phyloP scores from a whole-genome alignment of 2,329 filamentous ascomycete genomes.

The Lojkania enalia region DNA sequence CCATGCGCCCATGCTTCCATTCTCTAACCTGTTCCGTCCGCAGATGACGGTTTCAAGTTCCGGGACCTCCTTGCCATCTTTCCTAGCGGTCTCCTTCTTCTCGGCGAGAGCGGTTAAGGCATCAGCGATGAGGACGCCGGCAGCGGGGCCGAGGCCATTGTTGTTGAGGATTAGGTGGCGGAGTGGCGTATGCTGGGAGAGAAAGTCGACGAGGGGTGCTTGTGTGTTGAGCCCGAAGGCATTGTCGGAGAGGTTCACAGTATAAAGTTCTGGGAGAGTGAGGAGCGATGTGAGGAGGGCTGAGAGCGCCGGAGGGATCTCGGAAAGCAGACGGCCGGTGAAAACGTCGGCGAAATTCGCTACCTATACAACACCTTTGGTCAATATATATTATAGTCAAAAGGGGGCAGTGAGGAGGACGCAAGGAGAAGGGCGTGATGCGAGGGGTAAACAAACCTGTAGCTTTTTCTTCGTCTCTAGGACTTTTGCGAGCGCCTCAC shows the following conservation, averaged over 20 bases:
- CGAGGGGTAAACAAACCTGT: conserved; percentile 54
- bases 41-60: conserved; percentile 96
- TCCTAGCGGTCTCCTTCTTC: conserved; percentile 79
- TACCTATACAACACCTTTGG: conserved; percentile 48
- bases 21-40: conserved; percentile 92
- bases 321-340: conserved; percentile 86
- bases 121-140: conserved; percentile 85
- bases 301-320: conserved; percentile 89
- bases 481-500: conserved; percentile 80
- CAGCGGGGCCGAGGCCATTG: conserved; percentile 92
- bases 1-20: conserved; percentile 95
- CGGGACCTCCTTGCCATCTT: conserved; percentile 71
- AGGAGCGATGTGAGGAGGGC: conserved; percentile 84
- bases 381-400: neutral
- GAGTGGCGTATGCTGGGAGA: conserved; percentile 83
- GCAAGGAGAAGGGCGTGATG: neutral
- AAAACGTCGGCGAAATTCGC: conserved; percentile 98
- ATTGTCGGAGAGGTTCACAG: conserved; percentile 95
- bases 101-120: conserved; percentile 80
- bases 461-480: conserved; percentile 82
- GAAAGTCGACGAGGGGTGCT: conserved; percentile 88
- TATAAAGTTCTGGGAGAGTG: conserved; percentile 82
- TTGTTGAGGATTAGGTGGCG: conserved; percentile 97
- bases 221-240: conserved; percentile 96
- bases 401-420: too few relatives aligned